Conservation (phyloP, 2,329 filamentous ascomycete species). For the Macrophomina phaseolina region DNA sequence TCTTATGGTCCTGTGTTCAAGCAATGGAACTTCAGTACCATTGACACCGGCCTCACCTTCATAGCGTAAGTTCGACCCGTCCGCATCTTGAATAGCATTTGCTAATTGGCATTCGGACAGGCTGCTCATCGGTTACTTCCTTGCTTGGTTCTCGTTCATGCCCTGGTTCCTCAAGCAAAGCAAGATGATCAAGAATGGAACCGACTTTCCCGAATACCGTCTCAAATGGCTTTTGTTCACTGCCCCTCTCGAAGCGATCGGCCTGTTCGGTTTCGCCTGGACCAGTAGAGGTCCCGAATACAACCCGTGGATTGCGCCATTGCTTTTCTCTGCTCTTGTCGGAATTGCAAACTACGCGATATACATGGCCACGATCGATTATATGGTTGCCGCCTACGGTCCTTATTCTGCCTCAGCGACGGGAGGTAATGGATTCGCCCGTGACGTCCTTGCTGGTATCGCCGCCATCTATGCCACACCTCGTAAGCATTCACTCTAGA, state of each 20-base stretch:
- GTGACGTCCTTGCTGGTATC: slow-evolving; percentile 75
- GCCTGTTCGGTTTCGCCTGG: slow-evolving; percentile 73
- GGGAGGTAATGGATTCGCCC: slow-evolving; percentile 75
- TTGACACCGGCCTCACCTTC: slow-evolving; percentile 66
- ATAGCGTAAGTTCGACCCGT: slow-evolving; percentile 51
- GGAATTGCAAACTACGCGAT: slow-evolving; percentile 77
- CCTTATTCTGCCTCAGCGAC: slow-evolving; percentile 76
- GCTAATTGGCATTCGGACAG: slow-evolving; percentile 26
- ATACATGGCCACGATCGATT: slow-evolving; percentile 79
- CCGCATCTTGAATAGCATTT: background rate
- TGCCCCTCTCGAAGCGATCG: slow-evolving; percentile 66
- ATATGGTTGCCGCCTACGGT: slow-evolving; percentile 76
- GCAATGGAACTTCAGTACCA: slow-evolving; percentile 67
- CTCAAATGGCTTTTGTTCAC: slow-evolving; percentile 70
- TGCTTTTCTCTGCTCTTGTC: slow-evolving; percentile 69
- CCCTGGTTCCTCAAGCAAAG: slow-evolving; percentile 61
- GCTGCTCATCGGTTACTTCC: slow-evolving; percentile 68
- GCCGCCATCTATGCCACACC: slow-evolving; percentile 72
- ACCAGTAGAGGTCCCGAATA: slow-evolving; percentile 64
- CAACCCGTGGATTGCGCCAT: slow-evolving; percentile 70
- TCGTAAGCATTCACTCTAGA: slow-evolving; percentile 30
- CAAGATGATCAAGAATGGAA: slow-evolving; percentile 53
- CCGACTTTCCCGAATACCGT: slow-evolving; percentile 66
- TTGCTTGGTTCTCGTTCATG: slow-evolving; percentile 66
- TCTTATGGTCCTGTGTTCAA: slow-evolving; percentile 70